Evolutionary conservation across 2,329 filamentous ascomycete genomes (phyloP), one percentile per base, ranked within the genome.

Genomic region (Capronia epimyces): DNA sequence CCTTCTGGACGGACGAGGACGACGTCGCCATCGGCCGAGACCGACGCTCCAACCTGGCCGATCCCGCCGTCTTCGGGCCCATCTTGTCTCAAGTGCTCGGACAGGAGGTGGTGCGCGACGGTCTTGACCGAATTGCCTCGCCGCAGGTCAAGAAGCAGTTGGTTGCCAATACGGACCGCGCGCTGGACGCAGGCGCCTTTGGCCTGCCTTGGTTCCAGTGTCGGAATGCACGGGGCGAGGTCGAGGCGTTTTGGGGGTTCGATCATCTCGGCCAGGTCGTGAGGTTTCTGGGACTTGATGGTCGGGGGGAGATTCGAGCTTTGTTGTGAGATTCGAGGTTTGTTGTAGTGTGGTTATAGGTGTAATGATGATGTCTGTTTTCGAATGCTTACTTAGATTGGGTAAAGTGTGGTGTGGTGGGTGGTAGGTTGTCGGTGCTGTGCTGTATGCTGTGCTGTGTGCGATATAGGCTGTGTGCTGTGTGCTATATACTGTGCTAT

Each of bases 201-300:
- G 80, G 80, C 1, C 60, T 83, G 46, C 80, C 80, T 2, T 83
- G 77, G 75, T 78, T 81, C 60, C 66, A 69, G 64, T 80, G 77
- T 46, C 78, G 73, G 43, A 79, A 82, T 63, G 45, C 64, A 5
- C 66, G 76, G 44, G 79, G 79, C 0, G 65, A 76, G 60, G 78
- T 64, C 31, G 77, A 82, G 56, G 65, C 66, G 1, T 82, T 77
- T 59, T 83, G 78, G 76, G 80, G 80, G 0, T 73, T 83, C 12
- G 80, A 83, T 67, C 78, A 81, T 64, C 57, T 83, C 37, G 79
- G 75, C 1, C 73, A 76, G 60, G 67, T 83, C 2, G 68, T 70
- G 34, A 71, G 77, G 49, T 75, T 77, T 62, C 57, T 83, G 51
- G 76, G 71, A 1, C 57, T 83, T 50, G 72, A 81, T 52, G 50